Evolutionary conservation across 495 filamentous ascomycete species (phyloP), one percentile per base, ranked within the genome.

Genomic region (Penicillium silybi): DNA sequence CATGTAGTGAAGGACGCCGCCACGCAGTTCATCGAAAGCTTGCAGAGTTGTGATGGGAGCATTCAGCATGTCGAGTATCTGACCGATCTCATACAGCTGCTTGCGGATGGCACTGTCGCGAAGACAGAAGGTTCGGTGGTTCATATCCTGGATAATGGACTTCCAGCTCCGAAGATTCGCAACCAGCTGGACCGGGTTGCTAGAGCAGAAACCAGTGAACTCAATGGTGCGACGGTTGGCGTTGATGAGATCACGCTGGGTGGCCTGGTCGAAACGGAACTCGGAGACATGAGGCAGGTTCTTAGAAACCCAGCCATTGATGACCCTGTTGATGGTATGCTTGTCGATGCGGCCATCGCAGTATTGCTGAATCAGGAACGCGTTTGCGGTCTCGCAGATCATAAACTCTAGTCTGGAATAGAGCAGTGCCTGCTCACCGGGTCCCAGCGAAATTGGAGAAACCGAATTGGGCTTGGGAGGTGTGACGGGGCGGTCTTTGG

Each of bases 191-290:
- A 79, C 52, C 3, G 67, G 53, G 17, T 48, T 55, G 9, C 64
- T 62, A 6, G 71, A 67, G 40, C 64, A 61, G 8, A 64, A 51
- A 5, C 77, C 79, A 38, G 72, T 63, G 61, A 84, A 82, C 29
- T 70, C 61, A 45, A 84, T 65, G 13, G 49, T 72, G 8, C 71
- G 68, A 35, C 79, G 65, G 56, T 85, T 84, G 29, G 62, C 62
- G 4, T 65, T 41, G 45, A 85, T 74, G 13, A 85, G 60, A 5
- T 77, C 71, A 13, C 73, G 68, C 58, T 85, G 82, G 5, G 78
- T 82, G 7, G 62, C 63, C 51, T 82, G 79, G 55, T 83, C 79
- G 51, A 78, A 84, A 52, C 74, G 72, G 60, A 84, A 84, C 46
- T 83, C 75, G 8, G 71, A 63, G 3, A 84, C 80, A 23, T 68